Evolutionary conservation across 2,329 filamentous ascomycete genomes (phyloP), one percentile per base, ranked within the genome.

Genomic region (Trichophyton equinum): DNA sequence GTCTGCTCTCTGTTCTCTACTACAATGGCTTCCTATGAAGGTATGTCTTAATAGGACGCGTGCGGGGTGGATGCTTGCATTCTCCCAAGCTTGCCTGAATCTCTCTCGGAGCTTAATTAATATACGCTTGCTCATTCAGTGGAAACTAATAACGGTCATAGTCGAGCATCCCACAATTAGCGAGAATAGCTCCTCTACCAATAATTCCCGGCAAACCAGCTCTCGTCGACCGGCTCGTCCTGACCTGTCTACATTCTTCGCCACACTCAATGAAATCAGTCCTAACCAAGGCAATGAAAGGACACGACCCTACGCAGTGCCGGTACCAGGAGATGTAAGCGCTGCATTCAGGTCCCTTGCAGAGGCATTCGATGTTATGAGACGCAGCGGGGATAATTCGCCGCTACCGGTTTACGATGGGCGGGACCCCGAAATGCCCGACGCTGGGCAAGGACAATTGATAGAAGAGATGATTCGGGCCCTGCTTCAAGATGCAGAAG

Each of bases 161-260:
- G 75, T 75, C 64, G 75, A 76, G 64, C 75, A 77, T 66, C 74
- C 74, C 59, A 76, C 72, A 53, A 65, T 67, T 61, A 71, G 73
- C 61, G 70, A 70, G 56, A 66, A 69, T 59, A 62, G 58, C 42
- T 64, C 62, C 57, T 53, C 55, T 30, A 25, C 55, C 25, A 27
- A 63, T 46, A 49, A 58, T 2, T 27, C 60, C n/a, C 25, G 36
- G 49, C 59, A 49, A 62, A 65, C 58, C 51, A 61, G 58, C 58
- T 58, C 59, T 64, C 73, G 73, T 18, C 72, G 72, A 38, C 73
- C 60, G 82, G 82, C 64, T n/a, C 80, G 83, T 58, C 84, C 84
- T 30, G 84, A 86, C 70, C 79, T 86, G 46, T 83, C 80, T 46
- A 84, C 82, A 67, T 86, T 86, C 76, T 85, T 85, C 74, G 78